Evolutionary conservation across 2,329 filamentous ascomycete genomes (phyloP), one percentile per base, ranked within the genome.

Genomic region (Phaeophleospora eucalypticola): DNA sequence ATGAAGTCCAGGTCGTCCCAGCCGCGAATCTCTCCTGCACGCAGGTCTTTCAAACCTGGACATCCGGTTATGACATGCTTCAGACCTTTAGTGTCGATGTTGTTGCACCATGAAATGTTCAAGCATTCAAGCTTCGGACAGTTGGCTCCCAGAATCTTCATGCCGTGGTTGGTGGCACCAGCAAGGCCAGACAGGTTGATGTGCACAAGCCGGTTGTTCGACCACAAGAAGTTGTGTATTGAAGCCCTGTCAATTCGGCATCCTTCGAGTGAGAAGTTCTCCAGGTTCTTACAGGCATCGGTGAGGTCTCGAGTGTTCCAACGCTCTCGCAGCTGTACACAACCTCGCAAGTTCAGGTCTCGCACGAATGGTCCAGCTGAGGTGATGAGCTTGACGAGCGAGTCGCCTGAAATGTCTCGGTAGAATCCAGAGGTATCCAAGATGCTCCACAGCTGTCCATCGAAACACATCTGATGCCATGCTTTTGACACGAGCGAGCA

Each of bases 21-120:
- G 0, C 89, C 89, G 46, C 76, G 77, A 19, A 95, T 79, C 66
- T 95, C 89, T 38, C 87, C 84, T 8, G 86, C 89, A 48, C 89
- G 80, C 21, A 98, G 73, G 58, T 97, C 90, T 44, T 75, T 84
- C 45, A 98, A 71, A 43, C 76, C 82, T 0, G 77, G 74, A 61
- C 93, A 97, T 2, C 78, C 78, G 49, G 85, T 75, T 1, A 96
- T 72, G 2, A 98, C 78, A 42, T 79, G 78, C 53, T 77, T 81
- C 44, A 97, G 72, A 3, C 89, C 90, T 10, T 79, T 74, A 7
- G 87, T 85, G 61, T 93, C 85, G 63, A 96, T 82, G 51, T 89
- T 85, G 56, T 83, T 83, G 71, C 93, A 98, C 89, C 91, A 97
- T 0, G 89, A 95, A 16, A 97, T 80, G 60, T 96, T 94, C 55